These are phyloP conservation scores for Echeveria elegans DNA, from an alignment of 164 flowering plant species.

Conservation along the genomic window DNA sequence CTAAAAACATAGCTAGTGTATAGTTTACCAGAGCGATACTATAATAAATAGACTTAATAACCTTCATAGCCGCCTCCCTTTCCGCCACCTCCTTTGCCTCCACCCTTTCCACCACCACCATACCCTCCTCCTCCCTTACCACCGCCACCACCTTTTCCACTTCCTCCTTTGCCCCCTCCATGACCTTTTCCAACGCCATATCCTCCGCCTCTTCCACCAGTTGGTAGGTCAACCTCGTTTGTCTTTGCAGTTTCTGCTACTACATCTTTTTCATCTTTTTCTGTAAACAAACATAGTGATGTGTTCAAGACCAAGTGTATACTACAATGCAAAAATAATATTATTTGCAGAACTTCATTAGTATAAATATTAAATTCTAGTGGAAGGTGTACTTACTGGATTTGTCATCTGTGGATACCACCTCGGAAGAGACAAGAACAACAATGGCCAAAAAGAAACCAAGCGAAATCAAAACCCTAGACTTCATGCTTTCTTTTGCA, in stretches of 20 bases:
- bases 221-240: background rate
- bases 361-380: too few relatives aligned
- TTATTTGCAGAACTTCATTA: background rate
- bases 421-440: constrained; percentile 2
- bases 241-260: background rate
- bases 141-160: background rate
- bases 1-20: background rate
- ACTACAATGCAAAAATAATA: background rate
- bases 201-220: background rate
- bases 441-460: background rate
- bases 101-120: background rate
- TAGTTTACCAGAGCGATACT: background rate
- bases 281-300: background rate
- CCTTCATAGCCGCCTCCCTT: constrained; percentile 3
- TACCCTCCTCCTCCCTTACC: background rate
- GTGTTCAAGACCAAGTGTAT: too few relatives aligned
- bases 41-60: background rate
- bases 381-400: background rate
- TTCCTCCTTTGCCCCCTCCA: background rate
- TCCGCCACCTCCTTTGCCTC: constrained; percentile 1
- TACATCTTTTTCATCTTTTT: background rate
- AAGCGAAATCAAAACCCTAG: background rate
- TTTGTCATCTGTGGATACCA: background rate
- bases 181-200: background rate
- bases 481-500: background rate